Base-by-base conservation (phyloP, 148 eudicot species). In the Polygonum maritimum region DNA sequence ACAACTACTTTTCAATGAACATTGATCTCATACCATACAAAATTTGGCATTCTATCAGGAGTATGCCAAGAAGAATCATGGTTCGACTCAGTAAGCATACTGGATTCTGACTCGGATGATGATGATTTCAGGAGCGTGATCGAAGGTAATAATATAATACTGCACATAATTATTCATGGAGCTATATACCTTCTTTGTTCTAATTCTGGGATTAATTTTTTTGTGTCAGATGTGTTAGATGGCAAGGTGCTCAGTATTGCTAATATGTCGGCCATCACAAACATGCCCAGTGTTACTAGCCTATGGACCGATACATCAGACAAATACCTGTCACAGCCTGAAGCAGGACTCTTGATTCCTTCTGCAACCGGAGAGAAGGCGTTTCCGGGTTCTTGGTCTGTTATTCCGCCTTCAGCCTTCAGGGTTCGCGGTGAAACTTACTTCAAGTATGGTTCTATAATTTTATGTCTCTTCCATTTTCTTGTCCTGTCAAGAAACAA, bases 71-170 rank as follows among this genome's bases (percentile, higher is more conserved):
- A 92, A 54, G 97, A 92, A 85, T 86, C 84, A 70, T 92, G 97
- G 97, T 92, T 87, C 49, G 97, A 92, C 76, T 87, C 97, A 63
- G 69, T 78, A 5, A 92, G 97, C 76, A 79, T 83, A 70, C 82
- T 90, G 44, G 97, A 86, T 47, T 33, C 41, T 35, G 97, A 92
- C 8, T 26, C 31, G 54, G 80, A 88, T 36, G 97, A 92, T 62
- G 97, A 92, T 52, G 97, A 92, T 65, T 92, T 88, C 73, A 83
- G 79, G 45, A 92, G 97, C 73, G 88, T 92, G 49, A 75, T 81
- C 41, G 92, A 89, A 78, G 97, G 97, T 92, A 76, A 77, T n/a
- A 12, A 40, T 44, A 54, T 45, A 11, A 22, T 70, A 48, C 55
- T 71, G 51, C 41, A 73, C 48, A 8, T 35, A 47, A 9, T 72